Conservation (phyloP, 345 rosid genomes). For the Rhodamnia rubescens region DNA sequence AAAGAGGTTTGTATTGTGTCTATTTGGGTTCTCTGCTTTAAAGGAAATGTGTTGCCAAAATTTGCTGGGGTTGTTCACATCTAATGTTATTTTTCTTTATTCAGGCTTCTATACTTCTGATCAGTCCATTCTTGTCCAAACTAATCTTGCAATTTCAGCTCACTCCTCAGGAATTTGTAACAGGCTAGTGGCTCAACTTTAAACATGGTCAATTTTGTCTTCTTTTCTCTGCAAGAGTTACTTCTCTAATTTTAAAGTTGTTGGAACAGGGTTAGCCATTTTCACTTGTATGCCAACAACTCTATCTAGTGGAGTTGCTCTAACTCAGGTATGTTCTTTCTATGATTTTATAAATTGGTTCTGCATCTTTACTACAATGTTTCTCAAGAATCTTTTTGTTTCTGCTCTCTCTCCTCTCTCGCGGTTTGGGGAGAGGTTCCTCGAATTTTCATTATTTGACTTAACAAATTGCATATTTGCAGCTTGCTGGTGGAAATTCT, state of each 20-base stretch:
- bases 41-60: not conserved
- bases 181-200: not conserved
- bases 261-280: constrained; percentile 5
- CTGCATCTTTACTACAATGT: not conserved
- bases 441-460: not conserved
- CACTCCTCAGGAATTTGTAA: constrained; percentile 4
- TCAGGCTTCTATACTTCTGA: constrained; percentile 10
- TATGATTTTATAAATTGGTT: not conserved
- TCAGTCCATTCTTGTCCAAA: constrained; percentile 5
- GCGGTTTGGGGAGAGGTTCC: not conserved
- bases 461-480: not conserved
- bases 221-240: not conserved
- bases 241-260: not conserved
- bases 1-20: not conserved
- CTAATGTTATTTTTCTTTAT: not conserved
- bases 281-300: constrained; percentile 15
- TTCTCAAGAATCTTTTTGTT: not conserved
- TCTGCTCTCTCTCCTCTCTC: not conserved
- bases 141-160: constrained; percentile 6
- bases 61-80: not conserved
- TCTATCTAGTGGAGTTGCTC: constrained; percentile 12
- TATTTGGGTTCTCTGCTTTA: not conserved
- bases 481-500: constrained; percentile 15
- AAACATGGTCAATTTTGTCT: not conserved
- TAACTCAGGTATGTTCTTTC: constrained; percentile 1